Evolutionary conservation across 805 yeast genomes (phyloP).

Genomic region (Vanderwaltozyma yarrowii): DNA sequence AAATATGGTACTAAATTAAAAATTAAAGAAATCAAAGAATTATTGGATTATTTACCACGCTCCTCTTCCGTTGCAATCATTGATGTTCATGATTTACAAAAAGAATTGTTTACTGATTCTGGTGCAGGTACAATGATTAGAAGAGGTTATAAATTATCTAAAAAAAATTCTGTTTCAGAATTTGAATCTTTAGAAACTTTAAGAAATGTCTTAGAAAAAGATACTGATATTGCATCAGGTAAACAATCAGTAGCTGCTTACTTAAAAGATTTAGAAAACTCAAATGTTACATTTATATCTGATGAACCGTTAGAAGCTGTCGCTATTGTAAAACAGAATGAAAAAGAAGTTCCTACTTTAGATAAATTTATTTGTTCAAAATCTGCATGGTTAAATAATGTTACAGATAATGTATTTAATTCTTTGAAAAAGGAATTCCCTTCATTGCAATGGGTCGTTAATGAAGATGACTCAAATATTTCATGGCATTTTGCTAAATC

Average conservation of each 20-base stretch:
- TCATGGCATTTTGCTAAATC: slow-evolving; percentile 88
- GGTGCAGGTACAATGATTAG: slow-evolving; percentile 99
- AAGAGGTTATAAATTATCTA: slow-evolving; percentile 85
- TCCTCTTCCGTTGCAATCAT: slow-evolving; percentile 97
- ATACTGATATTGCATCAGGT: slow-evolving; percentile 62
- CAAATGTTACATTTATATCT: slow-evolving; percentile 67
- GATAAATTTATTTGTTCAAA: slow-evolving; percentile 82
- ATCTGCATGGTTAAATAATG: slow-evolving; percentile 95
- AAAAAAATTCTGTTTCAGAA: slow-evolving; percentile 58
- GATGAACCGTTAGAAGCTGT: slow-evolving; percentile 94
- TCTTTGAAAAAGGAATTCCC: slow-evolving; percentile 67
- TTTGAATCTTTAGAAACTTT: slow-evolving; percentile 66
- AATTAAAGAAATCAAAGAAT: slow-evolving; percentile 91
- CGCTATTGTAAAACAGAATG: slow-evolving; percentile 60
- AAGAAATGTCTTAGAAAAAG: slow-evolving; percentile 67
- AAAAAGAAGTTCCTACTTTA: slow-evolving; percentile 44
- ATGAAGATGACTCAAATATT: slow-evolving; percentile 83
- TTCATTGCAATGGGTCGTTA: slow-evolving; percentile 76
- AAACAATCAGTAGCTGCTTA: slow-evolving; percentile 71
- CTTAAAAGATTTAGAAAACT: slow-evolving; percentile 55
- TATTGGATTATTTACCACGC: slow-evolving; percentile 88
- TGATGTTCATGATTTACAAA: slow-evolving; percentile 88
- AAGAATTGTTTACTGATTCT: slow-evolving; percentile 94
- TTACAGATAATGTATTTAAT: slow-evolving; percentile 86
- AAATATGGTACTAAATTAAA: slow-evolving; percentile 97